Evolutionary conservation across 2,329 filamentous ascomycete genomes (phyloP).

Genomic region (Paecilomyces sp.): DNA sequence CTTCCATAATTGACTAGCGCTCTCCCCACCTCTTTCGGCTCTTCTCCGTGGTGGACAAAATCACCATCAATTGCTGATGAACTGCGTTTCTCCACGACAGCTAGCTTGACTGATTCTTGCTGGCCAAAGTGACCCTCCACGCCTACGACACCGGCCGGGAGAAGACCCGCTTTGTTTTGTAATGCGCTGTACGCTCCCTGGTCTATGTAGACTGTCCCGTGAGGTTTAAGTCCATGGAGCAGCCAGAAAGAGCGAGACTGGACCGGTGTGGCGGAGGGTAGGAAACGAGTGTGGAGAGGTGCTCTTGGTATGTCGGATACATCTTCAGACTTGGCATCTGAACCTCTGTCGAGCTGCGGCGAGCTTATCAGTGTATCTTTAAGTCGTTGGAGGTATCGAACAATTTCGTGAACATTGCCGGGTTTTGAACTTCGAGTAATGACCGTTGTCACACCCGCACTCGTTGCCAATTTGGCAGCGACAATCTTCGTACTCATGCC

Average conservation of each 20-base stretch:
- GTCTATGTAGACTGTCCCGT: slow-evolving; percentile 90
- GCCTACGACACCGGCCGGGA: slow-evolving; percentile 84
- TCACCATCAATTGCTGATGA: slow-evolving; percentile 34
- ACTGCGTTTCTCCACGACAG: slow-evolving; percentile 62
- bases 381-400: slow-evolving; percentile 66
- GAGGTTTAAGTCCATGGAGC: slow-evolving; percentile 80
- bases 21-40: slow-evolving; percentile 69
- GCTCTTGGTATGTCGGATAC: slow-evolving; percentile 14
- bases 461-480: slow-evolving; percentile 83
- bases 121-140: slow-evolving; percentile 84
- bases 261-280: slow-evolving; percentile 76
- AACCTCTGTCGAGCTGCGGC: slow-evolving; percentile 9
- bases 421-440: slow-evolving; percentile 93
- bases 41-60: slow-evolving; percentile 28
- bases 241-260: slow-evolving; percentile 97
- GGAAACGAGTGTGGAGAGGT: slow-evolving; percentile 85
- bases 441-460: slow-evolving; percentile 89
- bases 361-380: slow-evolving; percentile 26
- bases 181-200: slow-evolving; percentile 77
- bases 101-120: slow-evolving; percentile 82
- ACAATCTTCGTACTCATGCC: slow-evolving; percentile 98
- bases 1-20: slow-evolving; percentile 92
- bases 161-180: slow-evolving; percentile 72
- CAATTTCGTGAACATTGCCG: slow-evolving; percentile 82
- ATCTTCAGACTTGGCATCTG: slow-evolving; percentile 10